These are phyloP conservation scores for Fomitopsis pinicola DNA, from an alignment of 1,284 basidiomycete genomes.

Conservation along the genomic window DNA sequence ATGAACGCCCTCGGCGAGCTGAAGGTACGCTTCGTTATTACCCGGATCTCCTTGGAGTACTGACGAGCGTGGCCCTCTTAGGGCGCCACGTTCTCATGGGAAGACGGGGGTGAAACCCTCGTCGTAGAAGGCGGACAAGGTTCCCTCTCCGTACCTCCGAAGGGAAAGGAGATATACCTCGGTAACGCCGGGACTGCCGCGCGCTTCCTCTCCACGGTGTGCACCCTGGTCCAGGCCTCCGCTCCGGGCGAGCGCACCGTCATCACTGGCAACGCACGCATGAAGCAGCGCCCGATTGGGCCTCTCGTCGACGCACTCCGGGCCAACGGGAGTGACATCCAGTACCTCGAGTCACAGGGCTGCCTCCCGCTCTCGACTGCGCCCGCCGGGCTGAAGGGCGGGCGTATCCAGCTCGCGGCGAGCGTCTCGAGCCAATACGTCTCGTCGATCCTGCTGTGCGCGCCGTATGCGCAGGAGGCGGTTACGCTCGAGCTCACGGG, in stretches of 20 bases:
- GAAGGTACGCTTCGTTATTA: conserved; percentile 46
- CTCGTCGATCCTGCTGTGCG: conserved; percentile 93
- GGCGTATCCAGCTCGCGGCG: conserved; percentile 85
- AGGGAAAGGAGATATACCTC: conserved; percentile 89
- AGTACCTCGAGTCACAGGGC: conserved; percentile 77
- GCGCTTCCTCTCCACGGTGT: conserved; percentile 96
- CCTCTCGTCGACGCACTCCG: conserved; percentile 92
- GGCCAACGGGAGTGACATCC: conserved; percentile 77
- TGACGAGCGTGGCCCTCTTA: conserved; percentile 24
- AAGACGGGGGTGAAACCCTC: conserved; percentile 91
- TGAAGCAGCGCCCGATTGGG: conserved; percentile 97
- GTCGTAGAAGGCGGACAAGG: conserved; percentile 90
- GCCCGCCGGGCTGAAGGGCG: conserved; percentile 82
- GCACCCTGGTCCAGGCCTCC: conserved; percentile 71
- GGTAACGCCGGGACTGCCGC: conserved; percentile 98
- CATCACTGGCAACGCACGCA: conserved; percentile 96
- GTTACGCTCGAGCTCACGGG: conserved; percentile 89
- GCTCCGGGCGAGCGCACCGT: conserved; percentile 52
- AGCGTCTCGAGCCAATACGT: conserved; percentile 98
- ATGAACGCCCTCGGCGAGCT: conserved; percentile 90
- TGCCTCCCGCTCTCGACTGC: conserved; percentile 89
- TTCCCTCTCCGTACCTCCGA: conserved; percentile 69
- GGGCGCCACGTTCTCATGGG: conserved; percentile 90
- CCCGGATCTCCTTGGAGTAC: not conserved
- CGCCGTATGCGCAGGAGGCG: conserved; percentile 84